These are phyloP conservation scores for Cytospora paraplurivora DNA, from an alignment of 2,329 filamentous ascomycete genomes.

Conservation along the genomic window DNA sequence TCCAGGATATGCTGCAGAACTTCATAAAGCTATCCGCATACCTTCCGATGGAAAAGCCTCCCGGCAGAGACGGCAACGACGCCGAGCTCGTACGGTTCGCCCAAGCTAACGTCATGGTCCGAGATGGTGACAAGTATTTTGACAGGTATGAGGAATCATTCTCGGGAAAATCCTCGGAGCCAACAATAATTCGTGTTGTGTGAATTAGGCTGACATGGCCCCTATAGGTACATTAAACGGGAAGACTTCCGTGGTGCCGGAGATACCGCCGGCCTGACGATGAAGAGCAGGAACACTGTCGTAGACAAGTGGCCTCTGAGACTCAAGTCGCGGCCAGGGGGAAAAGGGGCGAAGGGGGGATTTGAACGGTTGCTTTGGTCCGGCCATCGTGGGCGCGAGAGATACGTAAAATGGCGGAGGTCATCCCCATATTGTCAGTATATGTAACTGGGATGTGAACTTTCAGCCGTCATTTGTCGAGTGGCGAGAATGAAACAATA, in stretches of 20 bases:
- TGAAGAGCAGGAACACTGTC: constrained; percentile 2
- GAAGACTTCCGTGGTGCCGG: background rate
- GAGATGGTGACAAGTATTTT: background rate
- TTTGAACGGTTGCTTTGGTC: background rate
- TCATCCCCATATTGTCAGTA: background rate
- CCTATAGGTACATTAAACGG: background rate
- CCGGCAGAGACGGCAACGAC: background rate
- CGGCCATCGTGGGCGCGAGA: background rate
- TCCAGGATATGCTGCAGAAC: background rate
- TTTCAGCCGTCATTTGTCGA: no score
- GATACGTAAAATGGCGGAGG: constrained; percentile 8
- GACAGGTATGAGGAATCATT: background rate
- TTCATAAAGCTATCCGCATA: background rate
- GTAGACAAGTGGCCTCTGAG: constrained; percentile 10
- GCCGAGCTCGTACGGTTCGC: background rate
- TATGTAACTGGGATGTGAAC: no score
- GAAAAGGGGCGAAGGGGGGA: constrained; percentile 3
- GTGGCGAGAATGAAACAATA: no score
- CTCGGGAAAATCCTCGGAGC: no score
- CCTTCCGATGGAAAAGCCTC: background rate
- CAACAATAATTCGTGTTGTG: no score
- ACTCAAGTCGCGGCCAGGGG: background rate
- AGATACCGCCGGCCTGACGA: background rate
- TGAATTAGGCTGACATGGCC: no score
- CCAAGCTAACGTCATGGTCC: background rate